phyloP scores from a whole-genome alignment of 176 grass and related monocot genomes.

The Carex cristatella region DNA sequence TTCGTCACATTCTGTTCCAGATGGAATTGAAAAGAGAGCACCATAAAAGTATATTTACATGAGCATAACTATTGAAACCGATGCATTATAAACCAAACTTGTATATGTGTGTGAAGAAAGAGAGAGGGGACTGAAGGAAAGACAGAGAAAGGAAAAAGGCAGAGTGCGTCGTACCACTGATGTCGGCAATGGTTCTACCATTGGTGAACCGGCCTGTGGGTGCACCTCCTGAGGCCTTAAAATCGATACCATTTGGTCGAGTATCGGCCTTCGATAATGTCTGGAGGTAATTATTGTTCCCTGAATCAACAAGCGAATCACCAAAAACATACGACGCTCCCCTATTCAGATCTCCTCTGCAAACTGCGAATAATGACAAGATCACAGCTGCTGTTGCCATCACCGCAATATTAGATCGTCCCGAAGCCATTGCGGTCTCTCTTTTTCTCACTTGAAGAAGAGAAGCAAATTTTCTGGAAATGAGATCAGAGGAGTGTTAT shows the following conservation, averaged over 20 bases:
- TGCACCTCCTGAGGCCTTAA: conserved; percentile 58
- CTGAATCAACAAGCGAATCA: conserved; percentile 85
- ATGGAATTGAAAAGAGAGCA: too few species aligned
- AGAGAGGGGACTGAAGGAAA: neutral
- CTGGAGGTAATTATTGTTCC: conserved; percentile 91
- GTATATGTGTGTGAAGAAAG: too few species aligned
- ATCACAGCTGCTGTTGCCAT: neutral
- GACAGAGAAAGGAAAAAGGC: neutral
- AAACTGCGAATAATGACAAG: neutral
- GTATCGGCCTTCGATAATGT: conserved; percentile 79
- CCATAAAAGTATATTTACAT: too few species aligned
- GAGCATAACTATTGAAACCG: neutral
- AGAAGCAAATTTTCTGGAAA: conserved; percentile 2
- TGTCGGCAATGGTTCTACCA: conserved; percentile 86
- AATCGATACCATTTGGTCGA: conserved; percentile 86
- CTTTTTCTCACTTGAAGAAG: neutral
- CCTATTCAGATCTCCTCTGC: neutral
- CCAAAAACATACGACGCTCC: conserved; percentile 94
- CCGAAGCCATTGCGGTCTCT: neutral
- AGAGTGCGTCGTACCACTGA: conserved; percentile 40
- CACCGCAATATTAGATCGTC: neutral
- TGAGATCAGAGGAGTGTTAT: neutral
- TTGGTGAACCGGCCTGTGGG: conserved; percentile 96
- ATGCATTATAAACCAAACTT: neutral
- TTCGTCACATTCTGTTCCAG: too few species aligned